Evolutionary conservation across 1,284 basidiomycete genomes (phyloP).

Genomic region (Fomitiporia mediterranea): DNA sequence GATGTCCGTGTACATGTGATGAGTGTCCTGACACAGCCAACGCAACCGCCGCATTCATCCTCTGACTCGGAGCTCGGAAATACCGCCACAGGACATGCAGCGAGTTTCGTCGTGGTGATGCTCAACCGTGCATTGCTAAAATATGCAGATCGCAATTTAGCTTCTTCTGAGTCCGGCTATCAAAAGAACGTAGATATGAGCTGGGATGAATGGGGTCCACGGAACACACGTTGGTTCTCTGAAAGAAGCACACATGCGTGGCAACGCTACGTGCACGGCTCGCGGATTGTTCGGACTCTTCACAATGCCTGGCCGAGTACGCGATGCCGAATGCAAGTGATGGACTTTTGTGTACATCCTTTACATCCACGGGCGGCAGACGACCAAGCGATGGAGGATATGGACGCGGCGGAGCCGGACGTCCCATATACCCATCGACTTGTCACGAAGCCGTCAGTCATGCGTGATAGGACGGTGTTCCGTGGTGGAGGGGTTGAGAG

Average conservation of each 20-base stretch:
- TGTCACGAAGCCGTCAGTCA: not conserved
- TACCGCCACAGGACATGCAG: constrained; percentile 4
- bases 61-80: constrained; percentile 11
- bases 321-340: constrained; percentile 27
- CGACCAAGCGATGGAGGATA: not conserved
- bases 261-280: constrained; percentile 46
- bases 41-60: constrained; percentile 10
- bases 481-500: constrained; percentile 8
- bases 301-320: constrained; percentile 16
- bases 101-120: constrained; percentile 12
- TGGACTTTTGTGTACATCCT: constrained; percentile 37
- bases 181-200: constrained; percentile 19
- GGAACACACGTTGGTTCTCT: constrained; percentile 36
- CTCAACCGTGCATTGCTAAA: constrained; percentile 9
- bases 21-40: constrained; percentile 26
- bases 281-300: constrained; percentile 35
- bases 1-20: constrained; percentile 42
- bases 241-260: constrained; percentile 31
- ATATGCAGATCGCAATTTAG: constrained; percentile 2
- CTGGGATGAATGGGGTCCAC: constrained; percentile 47
- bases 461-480: constrained; percentile 11
- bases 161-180: not conserved
- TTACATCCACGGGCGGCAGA: constrained; percentile 17
- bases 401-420: constrained; percentile 7
- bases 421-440: constrained; percentile 8